phyloP scores from a whole-genome alignment of 2,329 filamentous ascomycete genomes.

The Chrysoporthe puriensis region DNA sequence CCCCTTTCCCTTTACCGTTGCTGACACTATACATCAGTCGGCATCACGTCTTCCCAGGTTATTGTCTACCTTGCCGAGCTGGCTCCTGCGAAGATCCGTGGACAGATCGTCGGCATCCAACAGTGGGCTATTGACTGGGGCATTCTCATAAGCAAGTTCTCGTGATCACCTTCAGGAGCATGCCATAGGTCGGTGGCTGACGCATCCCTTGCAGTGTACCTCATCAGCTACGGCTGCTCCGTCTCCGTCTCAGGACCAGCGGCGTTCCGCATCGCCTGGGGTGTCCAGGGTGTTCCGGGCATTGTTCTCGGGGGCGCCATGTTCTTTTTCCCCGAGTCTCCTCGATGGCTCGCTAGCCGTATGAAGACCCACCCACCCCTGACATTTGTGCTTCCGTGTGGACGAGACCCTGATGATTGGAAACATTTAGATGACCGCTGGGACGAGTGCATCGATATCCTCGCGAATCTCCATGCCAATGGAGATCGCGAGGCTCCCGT shows the following conservation, averaged over 20 bases:
- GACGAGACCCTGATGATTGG: not conserved
- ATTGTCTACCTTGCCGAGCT: conserved; percentile 73
- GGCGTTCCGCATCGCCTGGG: conserved; percentile 66
- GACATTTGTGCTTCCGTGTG: not conserved
- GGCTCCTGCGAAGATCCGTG: conserved; percentile 60
- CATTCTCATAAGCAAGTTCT: conserved; percentile 55
- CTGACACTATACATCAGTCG: conserved; percentile 49
- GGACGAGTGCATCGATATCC: conserved; percentile 63
- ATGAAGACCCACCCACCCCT: not conserved
- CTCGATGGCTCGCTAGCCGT: conserved; percentile 68
- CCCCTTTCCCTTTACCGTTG: not conserved
- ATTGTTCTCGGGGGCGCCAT: conserved; percentile 57
- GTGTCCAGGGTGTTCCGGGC: conserved; percentile 60
- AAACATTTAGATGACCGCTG: conserved; percentile 60
- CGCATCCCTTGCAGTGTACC: conserved; percentile 40
- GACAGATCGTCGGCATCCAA: conserved; percentile 65
- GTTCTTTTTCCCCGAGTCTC: conserved; percentile 66
- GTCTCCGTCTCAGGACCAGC: conserved; percentile 53
- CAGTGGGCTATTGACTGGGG: conserved; percentile 76
- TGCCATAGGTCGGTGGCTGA: conserved; percentile 66
- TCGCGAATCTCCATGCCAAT: conserved; percentile 61
- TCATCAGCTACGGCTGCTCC: conserved; percentile 28
- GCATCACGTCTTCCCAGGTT: conserved; percentile 73
- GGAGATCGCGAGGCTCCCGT: conserved; percentile 60
- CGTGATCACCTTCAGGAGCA: not conserved